These are phyloP conservation scores for Gymnopus androsaceus DNA, from an alignment of 1,284 basidiomycete genomes.

Conservation along the genomic window DNA sequence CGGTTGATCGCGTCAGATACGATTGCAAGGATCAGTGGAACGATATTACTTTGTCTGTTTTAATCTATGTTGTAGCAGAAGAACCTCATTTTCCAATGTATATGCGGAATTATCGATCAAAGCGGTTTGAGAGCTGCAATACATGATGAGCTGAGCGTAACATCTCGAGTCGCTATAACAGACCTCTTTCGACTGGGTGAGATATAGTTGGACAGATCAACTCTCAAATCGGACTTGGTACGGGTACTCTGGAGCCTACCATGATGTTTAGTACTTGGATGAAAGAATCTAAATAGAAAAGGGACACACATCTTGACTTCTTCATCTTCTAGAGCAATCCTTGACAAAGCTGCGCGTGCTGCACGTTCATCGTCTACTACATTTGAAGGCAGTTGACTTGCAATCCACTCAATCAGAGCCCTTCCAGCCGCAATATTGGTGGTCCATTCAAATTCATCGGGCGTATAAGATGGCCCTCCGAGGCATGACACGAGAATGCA, in stretches of 20 bases:
- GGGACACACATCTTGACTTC: neutral
- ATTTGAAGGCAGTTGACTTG: neutral
- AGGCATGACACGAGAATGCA: slow-evolving; percentile 7
- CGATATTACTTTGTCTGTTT: slow-evolving; percentile 5
- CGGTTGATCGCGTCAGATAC: neutral
- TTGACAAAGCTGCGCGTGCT: neutral
- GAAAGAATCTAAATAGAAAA: neutral
- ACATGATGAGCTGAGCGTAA: neutral
- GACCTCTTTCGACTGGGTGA: slow-evolving; percentile 6
- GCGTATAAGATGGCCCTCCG: slow-evolving; percentile 1
- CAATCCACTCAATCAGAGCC: slow-evolving; percentile 1
- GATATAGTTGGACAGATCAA: neutral
- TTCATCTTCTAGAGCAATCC: slow-evolving; percentile 4
- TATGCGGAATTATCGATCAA: slow-evolving; percentile 2
- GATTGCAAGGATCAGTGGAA: neutral
- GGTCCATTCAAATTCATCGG: slow-evolving; percentile 5
- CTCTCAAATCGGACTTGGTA: neutral
- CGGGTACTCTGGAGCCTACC: neutral
- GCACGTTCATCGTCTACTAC: neutral
- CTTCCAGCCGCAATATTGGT: slow-evolving; percentile 2
- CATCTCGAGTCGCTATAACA: neutral
- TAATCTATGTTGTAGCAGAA: slow-evolving; percentile 1
- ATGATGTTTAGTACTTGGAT: neutral
- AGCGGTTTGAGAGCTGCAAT: neutral
- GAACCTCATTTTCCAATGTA: neutral